Conservation (phyloP, 2,329 filamentous ascomycete species). For the Fusarium pseudoanthophilum region DNA sequence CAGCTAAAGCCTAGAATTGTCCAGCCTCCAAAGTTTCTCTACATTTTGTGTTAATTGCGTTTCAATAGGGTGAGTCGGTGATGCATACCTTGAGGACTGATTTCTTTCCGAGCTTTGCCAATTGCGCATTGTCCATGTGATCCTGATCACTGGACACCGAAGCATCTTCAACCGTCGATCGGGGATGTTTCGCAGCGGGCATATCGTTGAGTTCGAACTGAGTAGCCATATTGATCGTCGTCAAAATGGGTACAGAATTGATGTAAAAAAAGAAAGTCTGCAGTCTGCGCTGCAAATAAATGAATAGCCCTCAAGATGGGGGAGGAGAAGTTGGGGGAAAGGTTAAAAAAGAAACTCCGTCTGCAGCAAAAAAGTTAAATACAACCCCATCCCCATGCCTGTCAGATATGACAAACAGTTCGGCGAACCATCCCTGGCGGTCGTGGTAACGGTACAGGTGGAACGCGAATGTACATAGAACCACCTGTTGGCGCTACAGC, state of each 20-base stretch:
- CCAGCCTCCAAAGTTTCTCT: slow-evolving; percentile 42
- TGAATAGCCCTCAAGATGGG: background rate
- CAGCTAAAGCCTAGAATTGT: slow-evolving; percentile 45
- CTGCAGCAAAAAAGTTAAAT: slow-evolving; percentile 1
- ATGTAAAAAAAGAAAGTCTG: background rate
- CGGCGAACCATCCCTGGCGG: background rate
- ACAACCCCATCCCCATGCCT: background rate
- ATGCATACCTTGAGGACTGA: slow-evolving; percentile 12
- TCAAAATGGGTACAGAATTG: background rate
- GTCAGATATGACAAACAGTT: background rate
- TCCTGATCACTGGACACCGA: slow-evolving; percentile 30
- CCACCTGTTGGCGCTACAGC: background rate
- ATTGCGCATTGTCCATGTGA: slow-evolving; percentile 34
- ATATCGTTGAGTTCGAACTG: slow-evolving; percentile 19
- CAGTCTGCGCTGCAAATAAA: background rate
- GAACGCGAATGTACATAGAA: background rate
- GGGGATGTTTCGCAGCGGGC: slow-evolving; percentile 10
- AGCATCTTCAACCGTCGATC: slow-evolving; percentile 4
- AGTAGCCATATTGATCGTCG: background rate
- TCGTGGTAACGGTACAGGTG: background rate
- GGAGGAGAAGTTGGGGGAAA: background rate
- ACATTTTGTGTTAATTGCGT: background rate
- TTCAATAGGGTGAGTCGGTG: accelerated
- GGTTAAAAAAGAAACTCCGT: background rate
- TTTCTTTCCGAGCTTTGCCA: slow-evolving; percentile 25